These are phyloP conservation scores for Nannochloropsis salina DNA, from an alignment of 108 stramenopile genomes.

Conservation along the genomic window DNA sequence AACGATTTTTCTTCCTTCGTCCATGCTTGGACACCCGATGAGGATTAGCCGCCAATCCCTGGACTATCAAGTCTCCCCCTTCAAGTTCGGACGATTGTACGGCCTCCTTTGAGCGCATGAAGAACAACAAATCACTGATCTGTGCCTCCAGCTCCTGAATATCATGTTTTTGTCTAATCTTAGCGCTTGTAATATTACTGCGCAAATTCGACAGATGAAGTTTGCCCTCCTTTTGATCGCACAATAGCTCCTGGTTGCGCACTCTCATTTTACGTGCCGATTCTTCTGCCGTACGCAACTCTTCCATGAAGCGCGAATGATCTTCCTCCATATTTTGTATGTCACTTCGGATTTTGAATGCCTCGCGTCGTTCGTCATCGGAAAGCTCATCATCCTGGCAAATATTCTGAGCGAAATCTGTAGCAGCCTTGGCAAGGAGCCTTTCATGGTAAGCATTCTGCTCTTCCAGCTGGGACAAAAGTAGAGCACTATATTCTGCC, in stretches of 20 bases:
- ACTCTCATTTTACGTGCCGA: background rate
- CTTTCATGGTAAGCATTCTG: constrained; percentile 24
- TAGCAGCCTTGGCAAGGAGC: background rate
- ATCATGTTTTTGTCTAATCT: background rate
- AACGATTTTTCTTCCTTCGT: background rate
- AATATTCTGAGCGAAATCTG: background rate
- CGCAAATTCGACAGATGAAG: background rate
- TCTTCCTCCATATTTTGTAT: background rate
- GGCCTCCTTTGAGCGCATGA: background rate
- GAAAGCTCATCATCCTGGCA: background rate
- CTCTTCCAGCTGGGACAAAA: constrained; percentile 26
- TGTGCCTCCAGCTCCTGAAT: background rate
- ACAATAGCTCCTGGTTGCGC: background rate
- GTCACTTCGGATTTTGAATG: background rate
- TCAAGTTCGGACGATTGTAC: background rate
- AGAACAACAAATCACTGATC: background rate
- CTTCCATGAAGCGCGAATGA: background rate
- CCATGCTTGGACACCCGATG: background rate
- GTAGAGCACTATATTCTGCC: constrained; percentile 20
- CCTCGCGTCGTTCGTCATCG: background rate
- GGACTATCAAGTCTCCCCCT: background rate
- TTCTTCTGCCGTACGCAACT: background rate
- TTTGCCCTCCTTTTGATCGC: background rate
- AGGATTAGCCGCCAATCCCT: background rate
- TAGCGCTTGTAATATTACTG: background rate